Percentiles rank a stretch among this genome's conserved stretches.
Evolutionary conservation across 2,329 filamentous ascomycete genomes (phyloP).

Genomic region (Arthrobotrys megalospora): DNA sequence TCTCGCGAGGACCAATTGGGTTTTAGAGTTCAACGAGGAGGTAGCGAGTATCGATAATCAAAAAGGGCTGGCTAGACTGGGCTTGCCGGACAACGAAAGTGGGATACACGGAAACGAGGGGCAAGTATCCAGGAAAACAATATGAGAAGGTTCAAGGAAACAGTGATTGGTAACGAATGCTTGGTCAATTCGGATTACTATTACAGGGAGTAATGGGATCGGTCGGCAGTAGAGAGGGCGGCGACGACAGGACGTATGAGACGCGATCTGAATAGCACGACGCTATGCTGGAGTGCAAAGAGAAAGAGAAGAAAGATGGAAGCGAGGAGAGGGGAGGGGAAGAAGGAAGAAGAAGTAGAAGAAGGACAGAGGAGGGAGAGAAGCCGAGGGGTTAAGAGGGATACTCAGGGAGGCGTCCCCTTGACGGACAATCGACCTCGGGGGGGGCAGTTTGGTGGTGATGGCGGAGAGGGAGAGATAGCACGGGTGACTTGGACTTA

Average conservation of each 20-base stretch:
- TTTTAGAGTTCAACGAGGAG: conserved; percentile 42
- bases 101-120: conserved; percentile 53
- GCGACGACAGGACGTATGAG: conserved; percentile 47
- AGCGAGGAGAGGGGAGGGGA: conserved; percentile 42
- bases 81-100: conserved; percentile 39
- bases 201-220: conserved; percentile 52
- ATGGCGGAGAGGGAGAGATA: conserved; percentile 65
- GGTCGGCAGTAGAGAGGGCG: conserved; percentile 61
- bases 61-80: conserved; percentile 25
- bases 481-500: conserved; percentile 61
- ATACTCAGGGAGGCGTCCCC: conserved; percentile 55
- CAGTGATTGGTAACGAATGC: conserved; percentile 56
- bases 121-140: conserved; percentile 44
- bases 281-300: conserved; percentile 50
- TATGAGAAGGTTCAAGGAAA: conserved; percentile 32
- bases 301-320: conserved; percentile 43
- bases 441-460: conserved; percentile 63
- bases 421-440: conserved; percentile 40
- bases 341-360: conserved; percentile 64
- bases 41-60: conserved; percentile 52
- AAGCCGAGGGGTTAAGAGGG: conserved; percentile 63
- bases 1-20: conserved; percentile 55
- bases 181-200: conserved; percentile 59
- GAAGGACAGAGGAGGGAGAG: conserved; percentile 61
- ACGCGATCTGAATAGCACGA: conserved; percentile 60